phyloP scores from a whole-genome alignment of 768 basidiomycete species.

The Candolleomyces eurysporus region DNA sequence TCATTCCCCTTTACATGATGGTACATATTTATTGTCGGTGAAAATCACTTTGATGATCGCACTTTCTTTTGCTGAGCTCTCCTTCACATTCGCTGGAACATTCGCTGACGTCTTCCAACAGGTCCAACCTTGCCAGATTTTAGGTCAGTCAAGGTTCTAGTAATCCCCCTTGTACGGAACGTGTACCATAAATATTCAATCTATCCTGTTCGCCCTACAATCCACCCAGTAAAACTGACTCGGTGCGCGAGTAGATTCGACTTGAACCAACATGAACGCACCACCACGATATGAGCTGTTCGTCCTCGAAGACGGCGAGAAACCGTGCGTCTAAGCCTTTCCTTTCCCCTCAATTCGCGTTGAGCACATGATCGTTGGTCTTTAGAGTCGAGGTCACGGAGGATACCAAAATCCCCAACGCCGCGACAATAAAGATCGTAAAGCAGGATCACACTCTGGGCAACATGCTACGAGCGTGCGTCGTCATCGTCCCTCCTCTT shows the following conservation, averaged over 20 bases:
- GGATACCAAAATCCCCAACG: conserved; percentile 97
- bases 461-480: conserved; percentile 92
- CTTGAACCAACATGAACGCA: too few species aligned
- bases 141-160: not conserved
- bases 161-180: not conserved
- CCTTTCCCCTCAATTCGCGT: conserved; percentile 12
- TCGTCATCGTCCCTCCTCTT: conserved; percentile 31
- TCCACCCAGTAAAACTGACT: not conserved
- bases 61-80: conserved; percentile 42
- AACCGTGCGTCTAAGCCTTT: conserved; percentile 64
- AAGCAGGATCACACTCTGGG: conserved; percentile 98
- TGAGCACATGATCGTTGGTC: not conserved
- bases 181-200: not conserved
- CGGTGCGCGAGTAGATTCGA: not conserved
- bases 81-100: not conserved
- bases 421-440: conserved; percentile 89
- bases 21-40: conserved; percentile 72
- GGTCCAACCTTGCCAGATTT: not conserved
- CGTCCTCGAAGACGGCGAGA: conserved; percentile 91
- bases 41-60: conserved; percentile 48
- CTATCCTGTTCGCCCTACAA: not conserved
- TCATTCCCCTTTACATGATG: too few species aligned
- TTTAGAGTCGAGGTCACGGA: conserved; percentile 84
- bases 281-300: conserved; percentile 91
- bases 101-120: not conserved